These are phyloP conservation scores for Massariosphaeria phaeospora DNA, from an alignment of 495 filamentous ascomycete genomes.

Conservation along the genomic window DNA sequence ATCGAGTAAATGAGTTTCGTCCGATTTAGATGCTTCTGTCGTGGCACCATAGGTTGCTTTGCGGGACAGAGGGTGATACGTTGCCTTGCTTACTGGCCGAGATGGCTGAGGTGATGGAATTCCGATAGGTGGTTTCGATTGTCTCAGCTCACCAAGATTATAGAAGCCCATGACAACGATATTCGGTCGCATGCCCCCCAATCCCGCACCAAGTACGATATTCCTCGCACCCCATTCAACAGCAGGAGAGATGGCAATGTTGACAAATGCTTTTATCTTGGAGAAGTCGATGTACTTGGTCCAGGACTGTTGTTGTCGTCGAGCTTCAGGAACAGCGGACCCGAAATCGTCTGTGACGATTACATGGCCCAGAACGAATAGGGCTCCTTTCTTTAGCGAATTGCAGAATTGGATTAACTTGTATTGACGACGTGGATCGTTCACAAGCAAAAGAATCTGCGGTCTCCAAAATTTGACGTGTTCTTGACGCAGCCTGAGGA, in stretches of 20 bases:
- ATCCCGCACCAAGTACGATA: conserved; percentile 70
- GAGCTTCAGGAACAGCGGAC: conserved; percentile 70
- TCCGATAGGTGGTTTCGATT: conserved; percentile 51
- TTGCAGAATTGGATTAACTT: conserved; percentile 88
- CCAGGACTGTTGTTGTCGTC: conserved; percentile 75
- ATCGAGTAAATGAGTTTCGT: too few relatives aligned
- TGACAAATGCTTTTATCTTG: conserved; percentile 86
- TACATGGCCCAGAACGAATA: conserved; percentile 84
- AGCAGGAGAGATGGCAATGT: conserved; percentile 72
- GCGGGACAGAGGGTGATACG: neutral
- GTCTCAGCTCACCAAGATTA: conserved; percentile 67
- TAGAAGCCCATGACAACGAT: conserved; percentile 73
- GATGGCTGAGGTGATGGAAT: conserved; percentile 36
- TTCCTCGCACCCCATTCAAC: conserved; percentile 85
- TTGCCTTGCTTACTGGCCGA: conserved; percentile 18
- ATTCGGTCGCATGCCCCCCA: conserved; percentile 89
- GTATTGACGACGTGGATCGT: conserved; percentile 70
- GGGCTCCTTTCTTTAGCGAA: conserved; percentile 77
- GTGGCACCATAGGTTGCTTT: conserved; percentile 18
- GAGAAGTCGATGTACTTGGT: conserved; percentile 79
- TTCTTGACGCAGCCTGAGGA: conserved; percentile 74
- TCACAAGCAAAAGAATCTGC: conserved; percentile 78
- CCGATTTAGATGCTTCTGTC: conserved; percentile 35
- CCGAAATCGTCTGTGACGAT: conserved; percentile 81
- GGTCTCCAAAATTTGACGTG: conserved; percentile 93